Base-by-base conservation (phyloP, 1,284 basidiomycete genomes). In the Inonotus hispidus region DNA sequence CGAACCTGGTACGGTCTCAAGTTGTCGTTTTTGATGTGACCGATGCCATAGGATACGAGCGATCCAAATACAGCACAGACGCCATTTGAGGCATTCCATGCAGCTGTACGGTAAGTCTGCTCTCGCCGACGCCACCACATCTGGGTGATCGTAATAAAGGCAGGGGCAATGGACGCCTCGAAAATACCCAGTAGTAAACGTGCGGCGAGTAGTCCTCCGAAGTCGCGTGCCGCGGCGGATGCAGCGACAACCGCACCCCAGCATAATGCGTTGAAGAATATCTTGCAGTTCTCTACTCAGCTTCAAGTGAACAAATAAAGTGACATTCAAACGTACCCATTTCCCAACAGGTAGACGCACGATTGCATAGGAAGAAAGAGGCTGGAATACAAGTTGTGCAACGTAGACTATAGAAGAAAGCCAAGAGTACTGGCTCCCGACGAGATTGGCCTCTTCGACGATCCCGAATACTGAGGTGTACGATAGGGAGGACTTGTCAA, bases 181-280 rank as follows among this genome's bases (percentile, higher is more conserved):
- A 78, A 77, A 1, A 78, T 67, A 11, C 77, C 77, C 41, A 78
- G 69, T 66, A 79, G 75, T 60, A 78, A 77, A 1, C 77, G 41
- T 21, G 41, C 41, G 7, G 41, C 19, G 11, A 43, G 19, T n/a
- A 43, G 16, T 6, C 41, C 41, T 14, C 16, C 16, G 16, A 43
- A 43, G 41, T 43, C n/a, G 16, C 41, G 16, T 16, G 41, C 41
- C n/a, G 41, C 41, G 19, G 41, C 2, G n/a, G 41, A 43, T 16
- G 41, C 41, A 70, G 39, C 58, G 57, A 21, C 41, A 4, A 41
- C 45, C 21, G 62, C 58, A 19, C 62, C 13, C 49, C 57, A 50
- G 21, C 47, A 49, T 1, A 35, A 16, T 27, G 16, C 6, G 29
- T 23, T 52, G 32, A 32, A 52, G n/a, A 77, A 50, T 8, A 66